phyloP scores from a whole-genome alignment of 495 filamentous ascomycete species.

The Penicillium subrubescens region DNA sequence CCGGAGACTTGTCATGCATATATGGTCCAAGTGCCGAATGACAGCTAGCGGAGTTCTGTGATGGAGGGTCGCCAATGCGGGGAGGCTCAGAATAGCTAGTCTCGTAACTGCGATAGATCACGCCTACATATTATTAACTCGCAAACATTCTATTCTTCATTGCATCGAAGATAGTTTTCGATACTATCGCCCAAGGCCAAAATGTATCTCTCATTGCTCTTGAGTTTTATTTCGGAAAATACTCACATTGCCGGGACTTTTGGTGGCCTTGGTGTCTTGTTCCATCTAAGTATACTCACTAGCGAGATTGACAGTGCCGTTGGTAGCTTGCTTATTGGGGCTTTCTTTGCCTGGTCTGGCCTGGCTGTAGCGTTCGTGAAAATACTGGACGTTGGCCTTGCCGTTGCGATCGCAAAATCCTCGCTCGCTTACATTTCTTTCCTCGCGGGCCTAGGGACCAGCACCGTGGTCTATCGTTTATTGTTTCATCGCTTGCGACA shows the following conservation, averaged over 20 bases:
- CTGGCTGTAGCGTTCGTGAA: not conserved
- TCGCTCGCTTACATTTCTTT: slow-evolving; percentile 6
- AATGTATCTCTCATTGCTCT: not conserved
- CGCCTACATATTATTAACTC: not conserved
- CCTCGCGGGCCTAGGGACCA: slow-evolving; percentile 17
- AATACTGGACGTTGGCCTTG: not conserved
- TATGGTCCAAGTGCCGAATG: not conserved
- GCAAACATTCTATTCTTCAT: not conserved
- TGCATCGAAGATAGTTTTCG: not conserved
- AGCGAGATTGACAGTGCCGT: slow-evolving; percentile 7
- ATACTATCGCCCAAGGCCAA: not conserved
- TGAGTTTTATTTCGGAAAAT: not conserved
- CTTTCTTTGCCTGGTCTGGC: not conserved
- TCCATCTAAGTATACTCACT: slow-evolving; percentile 4
- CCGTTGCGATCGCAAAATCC: slow-evolving; percentile 1
- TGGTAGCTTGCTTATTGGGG: slow-evolving; percentile 1
- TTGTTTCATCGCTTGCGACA: slow-evolving; percentile 46
- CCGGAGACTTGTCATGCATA: not conserved
- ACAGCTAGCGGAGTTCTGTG: not conserved
- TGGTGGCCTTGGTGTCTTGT: not conserved
- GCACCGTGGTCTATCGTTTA: slow-evolving; percentile 49
- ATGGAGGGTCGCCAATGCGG: slow-evolving; percentile 1
- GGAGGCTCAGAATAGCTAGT: not conserved
- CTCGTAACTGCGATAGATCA: not conserved
- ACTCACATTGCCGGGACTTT: not conserved